Evolutionary conservation across 1,284 basidiomycete genomes (phyloP), one percentile per base, ranked within the genome.

Genomic region (Pulchroboletus neoregius): DNA sequence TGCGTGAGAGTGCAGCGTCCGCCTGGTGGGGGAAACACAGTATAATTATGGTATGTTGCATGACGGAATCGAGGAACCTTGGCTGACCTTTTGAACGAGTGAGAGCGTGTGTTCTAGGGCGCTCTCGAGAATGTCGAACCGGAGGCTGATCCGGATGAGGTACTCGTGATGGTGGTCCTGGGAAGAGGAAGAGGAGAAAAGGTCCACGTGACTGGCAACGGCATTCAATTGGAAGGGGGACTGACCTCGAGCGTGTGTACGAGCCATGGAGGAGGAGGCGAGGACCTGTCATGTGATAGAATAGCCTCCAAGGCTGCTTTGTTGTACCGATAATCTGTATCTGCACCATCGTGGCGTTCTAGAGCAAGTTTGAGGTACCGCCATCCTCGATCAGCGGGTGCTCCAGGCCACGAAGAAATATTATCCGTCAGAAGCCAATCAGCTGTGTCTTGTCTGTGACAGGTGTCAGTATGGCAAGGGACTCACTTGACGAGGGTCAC

Each of bases 351-450:
- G 60, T 94, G 80, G 41, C 86, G 80, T 46, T 82, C 78, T 45
- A 98, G 73, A 20, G 87, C 79, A 54, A 84, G 75, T 51, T 89
- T 85, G 39, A 99, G 76, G 65, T 93, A 94, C 58, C 87, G 76
- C 89, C 94, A 93, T 2, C 87, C 93, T 49, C 90, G 80, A 51
- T 91, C 86, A 15, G 84, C 76, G 22, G 84, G 75, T 1, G 86
- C 79, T 1, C 94, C 94, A 31, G 84, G 75, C 84, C 94, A 95
- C 1, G 87, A 85, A 1, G 83, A 76, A 6, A 88, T 80, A 43
- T 85, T 82, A 57, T 93, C 91, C 12, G 82, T 82, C 30, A 90
- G 74, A 24, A 95, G 72, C 91, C 91, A 94, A 50, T 87, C 80
- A 1, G 80, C 81, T 4, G 77, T 76, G 50, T 82, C 78, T 64